Evolutionary conservation across 23 red algal species (phyloP).

Genomic region (Pyropia yezoensis): DNA sequence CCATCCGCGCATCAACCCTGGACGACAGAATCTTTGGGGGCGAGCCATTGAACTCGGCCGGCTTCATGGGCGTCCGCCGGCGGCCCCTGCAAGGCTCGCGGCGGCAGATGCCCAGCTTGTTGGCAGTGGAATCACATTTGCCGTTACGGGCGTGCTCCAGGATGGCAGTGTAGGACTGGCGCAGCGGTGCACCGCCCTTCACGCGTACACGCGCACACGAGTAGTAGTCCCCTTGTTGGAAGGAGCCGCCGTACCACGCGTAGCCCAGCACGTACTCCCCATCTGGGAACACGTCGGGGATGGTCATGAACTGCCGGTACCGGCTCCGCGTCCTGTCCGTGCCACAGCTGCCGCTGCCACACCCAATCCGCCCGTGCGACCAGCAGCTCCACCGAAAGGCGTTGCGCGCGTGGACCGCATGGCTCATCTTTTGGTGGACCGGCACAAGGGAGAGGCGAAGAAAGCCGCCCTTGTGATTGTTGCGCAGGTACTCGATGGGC

Average conservation of each 20-base stretch:
- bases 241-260: conserved; percentile 53
- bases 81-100: no score
- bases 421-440: neutral
- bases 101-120: no score
- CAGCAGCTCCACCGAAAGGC: conserved; percentile 41
- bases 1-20: no score
- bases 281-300: conserved; percentile 41
- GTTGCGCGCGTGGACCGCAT: conserved; percentile 12
- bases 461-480: conserved; percentile 46
- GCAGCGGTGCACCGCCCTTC: conserved; percentile 12
- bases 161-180: no score
- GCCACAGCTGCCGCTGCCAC: conserved; percentile 25
- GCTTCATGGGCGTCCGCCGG: no score
- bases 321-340: conserved; percentile 5
- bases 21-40: no score
- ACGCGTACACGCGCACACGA: conserved; percentile 33
- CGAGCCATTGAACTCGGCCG: no score
- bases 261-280: conserved; percentile 57
- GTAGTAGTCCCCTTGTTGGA: conserved; percentile 42
- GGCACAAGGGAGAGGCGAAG: conserved; percentile 18
- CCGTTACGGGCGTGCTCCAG: no score
- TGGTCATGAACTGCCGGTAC: conserved; percentile 8
- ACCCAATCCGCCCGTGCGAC: conserved; percentile 10
- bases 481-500: conserved; percentile 15
- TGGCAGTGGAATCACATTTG: no score